These are phyloP conservation scores for Pyricularia pennisetigena DNA, from an alignment of 2,329 filamentous ascomycete genomes.

Conservation along the genomic window DNA sequence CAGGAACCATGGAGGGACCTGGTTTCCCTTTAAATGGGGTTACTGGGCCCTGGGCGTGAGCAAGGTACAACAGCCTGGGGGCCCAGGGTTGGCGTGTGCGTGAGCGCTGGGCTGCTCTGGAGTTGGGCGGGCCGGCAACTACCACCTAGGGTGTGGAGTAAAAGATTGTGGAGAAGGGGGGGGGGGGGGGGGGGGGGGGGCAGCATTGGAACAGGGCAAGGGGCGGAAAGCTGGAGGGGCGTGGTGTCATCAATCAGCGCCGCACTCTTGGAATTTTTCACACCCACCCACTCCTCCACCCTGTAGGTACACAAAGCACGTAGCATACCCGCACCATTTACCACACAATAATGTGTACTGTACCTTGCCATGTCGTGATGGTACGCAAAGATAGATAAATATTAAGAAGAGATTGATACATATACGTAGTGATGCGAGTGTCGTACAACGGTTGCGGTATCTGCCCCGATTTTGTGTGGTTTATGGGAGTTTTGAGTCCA, in stretches of 20 bases:
- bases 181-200: too few relatives aligned
- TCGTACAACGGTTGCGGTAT: neutral
- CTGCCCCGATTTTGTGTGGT: neutral
- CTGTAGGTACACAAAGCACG: neutral
- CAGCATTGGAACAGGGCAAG: slow-evolving; percentile 3
- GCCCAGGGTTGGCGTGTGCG: neutral
- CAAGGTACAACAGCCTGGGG: neutral
- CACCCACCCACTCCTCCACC: neutral
- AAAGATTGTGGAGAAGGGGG: slow-evolving; percentile 1
- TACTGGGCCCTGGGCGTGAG: neutral
- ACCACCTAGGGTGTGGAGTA: slow-evolving; percentile 2
- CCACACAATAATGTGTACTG: neutral
- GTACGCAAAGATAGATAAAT: neutral
- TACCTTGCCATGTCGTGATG: neutral
- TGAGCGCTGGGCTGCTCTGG: neutral
- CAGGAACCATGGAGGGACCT: slow-evolving; percentile 1
- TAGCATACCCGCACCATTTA: neutral
- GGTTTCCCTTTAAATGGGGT: slow-evolving; percentile 4
- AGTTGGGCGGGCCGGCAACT: slow-evolving; percentile 5
- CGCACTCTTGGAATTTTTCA: neutral
- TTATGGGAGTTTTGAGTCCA: neutral
- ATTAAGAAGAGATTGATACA: neutral
- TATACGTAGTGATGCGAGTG: neutral
- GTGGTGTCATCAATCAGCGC: neutral
- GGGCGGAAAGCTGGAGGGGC: slow-evolving; percentile 1